Evolutionary conservation across 306 rosid genomes (phyloP).

Genomic region (Fagus crenata): DNA sequence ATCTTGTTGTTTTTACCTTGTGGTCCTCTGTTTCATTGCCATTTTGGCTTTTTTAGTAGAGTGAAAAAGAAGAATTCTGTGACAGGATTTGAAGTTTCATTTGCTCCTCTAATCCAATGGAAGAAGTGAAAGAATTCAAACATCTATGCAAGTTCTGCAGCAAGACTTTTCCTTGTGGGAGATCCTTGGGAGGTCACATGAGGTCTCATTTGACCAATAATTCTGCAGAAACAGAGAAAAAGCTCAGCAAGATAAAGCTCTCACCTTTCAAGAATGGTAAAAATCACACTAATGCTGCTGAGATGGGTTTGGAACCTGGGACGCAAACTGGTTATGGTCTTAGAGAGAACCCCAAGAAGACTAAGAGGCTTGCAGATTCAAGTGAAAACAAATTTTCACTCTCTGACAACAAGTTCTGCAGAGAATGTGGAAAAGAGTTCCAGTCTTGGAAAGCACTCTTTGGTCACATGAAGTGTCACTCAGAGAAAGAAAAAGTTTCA

Average conservation of each 20-base stretch:
- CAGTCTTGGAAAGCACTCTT: slow-evolving; percentile 82
- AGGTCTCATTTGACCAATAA: slow-evolving; percentile 71
- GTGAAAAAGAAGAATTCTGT: slow-evolving; percentile 44
- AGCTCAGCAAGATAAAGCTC: slow-evolving; percentile 28
- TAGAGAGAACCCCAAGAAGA: slow-evolving; percentile 80
- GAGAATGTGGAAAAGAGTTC: slow-evolving; percentile 78
- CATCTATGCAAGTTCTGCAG: slow-evolving; percentile 80
- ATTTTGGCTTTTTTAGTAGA: slow-evolving; percentile 23
- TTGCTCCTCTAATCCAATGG: slow-evolving; percentile 50
- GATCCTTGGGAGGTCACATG: slow-evolving; percentile 97
- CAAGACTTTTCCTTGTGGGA: slow-evolving; percentile 78
- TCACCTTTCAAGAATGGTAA: slow-evolving; percentile 38
- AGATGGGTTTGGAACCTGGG: slow-evolving; percentile 37
- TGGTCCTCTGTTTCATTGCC: slow-evolving; percentile 37
- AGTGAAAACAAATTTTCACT: slow-evolving; percentile 40
- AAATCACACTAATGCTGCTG: slow-evolving; percentile 16
- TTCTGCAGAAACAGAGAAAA: slow-evolving; percentile 42
- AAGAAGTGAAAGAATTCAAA: slow-evolving; percentile 49
- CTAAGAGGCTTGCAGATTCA: slow-evolving; percentile 56
- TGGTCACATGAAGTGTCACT: slow-evolving; percentile 91
- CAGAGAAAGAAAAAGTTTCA: slow-evolving; percentile 56
- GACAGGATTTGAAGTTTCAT: slow-evolving; percentile 26
- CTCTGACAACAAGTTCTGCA: slow-evolving; percentile 56
- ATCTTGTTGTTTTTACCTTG: slow-evolving; percentile 14
- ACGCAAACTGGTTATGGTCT: slow-evolving; percentile 56